These are phyloP conservation scores for Coleophoma cylindrospora DNA, from an alignment of 2,329 filamentous ascomycete genomes.

Conservation along the genomic window DNA sequence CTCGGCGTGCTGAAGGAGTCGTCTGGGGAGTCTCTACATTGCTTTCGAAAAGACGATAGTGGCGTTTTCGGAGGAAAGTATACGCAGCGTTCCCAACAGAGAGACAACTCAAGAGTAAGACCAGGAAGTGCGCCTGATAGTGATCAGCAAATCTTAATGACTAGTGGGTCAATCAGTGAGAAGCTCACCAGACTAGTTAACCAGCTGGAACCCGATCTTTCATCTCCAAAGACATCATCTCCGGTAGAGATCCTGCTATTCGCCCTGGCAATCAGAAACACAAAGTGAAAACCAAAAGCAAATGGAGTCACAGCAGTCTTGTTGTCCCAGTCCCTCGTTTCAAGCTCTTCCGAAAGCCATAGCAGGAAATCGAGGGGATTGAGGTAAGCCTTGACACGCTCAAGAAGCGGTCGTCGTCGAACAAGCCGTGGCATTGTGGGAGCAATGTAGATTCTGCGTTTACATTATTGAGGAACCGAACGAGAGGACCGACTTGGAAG, in stretches of 20 bases:
- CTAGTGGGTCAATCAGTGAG: neutral
- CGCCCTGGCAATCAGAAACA: conserved; percentile 77
- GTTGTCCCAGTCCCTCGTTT: conserved; percentile 87
- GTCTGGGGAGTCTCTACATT: conserved; percentile 70
- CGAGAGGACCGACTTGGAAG: too few relatives aligned
- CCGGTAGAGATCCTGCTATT: conserved; percentile 50
- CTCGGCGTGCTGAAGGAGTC: conserved; percentile 83
- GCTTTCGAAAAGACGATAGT: conserved; percentile 88
- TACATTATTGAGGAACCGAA: too few relatives aligned
- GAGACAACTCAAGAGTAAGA: conserved; percentile 62
- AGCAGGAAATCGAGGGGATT: conserved; percentile 88
- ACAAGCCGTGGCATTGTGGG: conserved; percentile 69
- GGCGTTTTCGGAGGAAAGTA: conserved; percentile 73
- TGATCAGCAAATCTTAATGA: conserved; percentile 8
- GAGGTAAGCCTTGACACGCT: conserved; percentile 75
- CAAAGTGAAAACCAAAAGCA: conserved; percentile 70
- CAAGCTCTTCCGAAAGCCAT: conserved; percentile 88
- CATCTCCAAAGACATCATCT: conserved; percentile 78
- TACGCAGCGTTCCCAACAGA: conserved; percentile 76
- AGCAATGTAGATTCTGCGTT: neutral
- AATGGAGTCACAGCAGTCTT: conserved; percentile 71
- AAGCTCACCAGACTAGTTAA: conserved; percentile 51
- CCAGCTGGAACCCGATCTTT: conserved; percentile 56
- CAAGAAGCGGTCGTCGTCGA: conserved; percentile 69
- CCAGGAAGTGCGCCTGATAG: conserved; percentile 59